Evolutionary conservation across 2,329 filamentous ascomycete species (phyloP).

Genomic region (Gyromitra esculenta): DNA sequence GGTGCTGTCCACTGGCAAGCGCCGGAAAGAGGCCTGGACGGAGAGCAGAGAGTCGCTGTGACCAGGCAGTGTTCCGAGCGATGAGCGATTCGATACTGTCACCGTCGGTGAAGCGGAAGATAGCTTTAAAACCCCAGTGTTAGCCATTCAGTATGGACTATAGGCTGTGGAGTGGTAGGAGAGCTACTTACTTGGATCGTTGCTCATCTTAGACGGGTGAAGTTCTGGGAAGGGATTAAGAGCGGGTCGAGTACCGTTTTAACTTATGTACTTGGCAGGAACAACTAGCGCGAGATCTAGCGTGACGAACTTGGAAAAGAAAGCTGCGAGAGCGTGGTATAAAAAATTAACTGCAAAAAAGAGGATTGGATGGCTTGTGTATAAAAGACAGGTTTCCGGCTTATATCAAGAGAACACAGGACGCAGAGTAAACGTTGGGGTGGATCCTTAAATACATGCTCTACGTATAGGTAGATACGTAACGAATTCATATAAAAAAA

Average conservation of each 20-base stretch:
- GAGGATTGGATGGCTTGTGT: constrained; percentile 9
- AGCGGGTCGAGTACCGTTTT: constrained; percentile 13
- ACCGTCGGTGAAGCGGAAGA: constrained; percentile 54
- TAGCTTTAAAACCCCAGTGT: constrained; percentile 16
- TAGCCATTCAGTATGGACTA: constrained; percentile 14
- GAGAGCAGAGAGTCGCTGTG: constrained; percentile 55
- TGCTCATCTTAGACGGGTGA: constrained; percentile 45
- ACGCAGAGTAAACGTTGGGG: constrained; percentile 35
- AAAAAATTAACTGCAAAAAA: neutral
- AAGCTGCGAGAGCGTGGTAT: neutral
- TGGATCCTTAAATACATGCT: constrained; percentile 47
- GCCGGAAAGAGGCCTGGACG: constrained; percentile 57
- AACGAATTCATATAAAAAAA: constrained; percentile 40
- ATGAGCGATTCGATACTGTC: constrained; percentile 56
- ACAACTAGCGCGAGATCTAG: constrained; percentile 27
- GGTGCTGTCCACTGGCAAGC: constrained; percentile 58
- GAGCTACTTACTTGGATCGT: constrained; percentile 42
- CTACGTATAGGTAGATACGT: constrained; percentile 38
- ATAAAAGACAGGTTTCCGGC: constrained; percentile 15
- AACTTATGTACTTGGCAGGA: constrained; percentile 16
- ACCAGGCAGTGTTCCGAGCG: constrained; percentile 56
- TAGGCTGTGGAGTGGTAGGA: neutral
- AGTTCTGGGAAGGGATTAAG: constrained; percentile 12
- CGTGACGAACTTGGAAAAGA: neutral
- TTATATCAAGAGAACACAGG: constrained; percentile 36